Base-by-base conservation (phyloP, 768 basidiomycete genomes). In the Lentinula edodes region DNA sequence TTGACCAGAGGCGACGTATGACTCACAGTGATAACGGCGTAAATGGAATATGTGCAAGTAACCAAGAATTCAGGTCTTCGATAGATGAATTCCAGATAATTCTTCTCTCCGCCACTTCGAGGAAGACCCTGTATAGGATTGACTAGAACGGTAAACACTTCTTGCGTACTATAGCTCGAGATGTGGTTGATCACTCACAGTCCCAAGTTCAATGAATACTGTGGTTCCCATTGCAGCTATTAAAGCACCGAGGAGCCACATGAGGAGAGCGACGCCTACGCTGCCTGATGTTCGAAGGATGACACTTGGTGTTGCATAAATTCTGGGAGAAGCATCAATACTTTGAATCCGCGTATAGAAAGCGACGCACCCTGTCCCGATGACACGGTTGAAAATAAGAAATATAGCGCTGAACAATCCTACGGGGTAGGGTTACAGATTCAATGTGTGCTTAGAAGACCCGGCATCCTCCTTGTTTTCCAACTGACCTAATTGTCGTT, bases 171-270 rank as follows among this genome's bases (percentile, higher is more conserved):
- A 55, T 88, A 81, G 0, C 81, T 83, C 15, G 79, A 32, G 35
- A 32, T 20, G n/a, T 46, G 12, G 23, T 52, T 18, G 50, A 45
- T 51, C 42, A 63, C 78, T 63, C 61, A 89, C 88, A 28, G 89
- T 89, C 23, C 89, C 89, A 18, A 89, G 78, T 68, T 90, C 89
- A n/a, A 90, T 77, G 64, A 85, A 91, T 3, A 90, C 89, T 0
- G 82, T 79, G 2, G 88, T 88, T 4, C 89, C 89, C 39, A 82
- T 80, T 0, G 82, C 78, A 1, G 89, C 87, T 42, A 90, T 80
- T 34, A 79, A 67, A 4, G 88, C 82, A 0, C 89, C 89, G 6
- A 89, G 66, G 16, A 89, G 72, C 89, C 89, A 91, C 83, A 89
- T 84, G 8, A 84, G 56, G 23, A 91, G 75, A 0, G 86, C 78